A percentile compares a stretch with the other conserved stretches of the same genome.
These are phyloP conservation scores for Hypericum androsaemum DNA, from an alignment of 345 rosid genomes.

Conservation along the genomic window DNA sequence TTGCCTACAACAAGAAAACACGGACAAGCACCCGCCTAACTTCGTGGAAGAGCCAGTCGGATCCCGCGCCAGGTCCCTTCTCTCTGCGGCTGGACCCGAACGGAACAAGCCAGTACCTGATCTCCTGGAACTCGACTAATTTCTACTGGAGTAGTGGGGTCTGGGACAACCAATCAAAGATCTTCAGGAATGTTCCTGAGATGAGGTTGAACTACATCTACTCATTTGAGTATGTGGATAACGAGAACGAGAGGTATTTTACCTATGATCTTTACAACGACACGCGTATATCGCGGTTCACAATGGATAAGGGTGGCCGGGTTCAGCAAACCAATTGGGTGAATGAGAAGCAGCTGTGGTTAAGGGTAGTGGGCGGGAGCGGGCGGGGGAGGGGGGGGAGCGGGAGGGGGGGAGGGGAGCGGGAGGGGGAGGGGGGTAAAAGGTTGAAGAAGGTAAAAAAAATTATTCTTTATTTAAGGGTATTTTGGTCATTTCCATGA, in stretches of 20 bases:
- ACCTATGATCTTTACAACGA: conserved; percentile 31
- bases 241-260: conserved; percentile 48
- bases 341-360: conserved; percentile 31
- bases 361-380: too few relatives aligned
- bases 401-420: too few relatives aligned
- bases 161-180: conserved; percentile 34
- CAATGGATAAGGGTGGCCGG: conserved; percentile 58
- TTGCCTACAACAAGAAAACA: conserved; percentile 36
- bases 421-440: too few relatives aligned
- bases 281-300: conserved; percentile 27
- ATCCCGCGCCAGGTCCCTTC: conserved; percentile 68
- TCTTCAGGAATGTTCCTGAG: conserved; percentile 52
- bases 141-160: conserved; percentile 58
- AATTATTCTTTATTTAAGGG: too few relatives aligned
- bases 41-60: conserved; percentile 53
- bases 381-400: too few relatives aligned
- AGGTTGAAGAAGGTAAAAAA: too few relatives aligned
- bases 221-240: conserved; percentile 37
- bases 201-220: conserved; percentile 47
- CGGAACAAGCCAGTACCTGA: conserved; percentile 38
- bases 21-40: conserved; percentile 26
- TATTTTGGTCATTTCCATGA: too few relatives aligned
- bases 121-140: conserved; percentile 39
- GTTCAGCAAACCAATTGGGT: conserved; percentile 40
- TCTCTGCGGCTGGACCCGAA: conserved; percentile 50